Evolutionary conservation across 1,284 basidiomycete genomes (phyloP), one percentile per base, ranked within the genome.

Genomic region (Athelia psychrophila): DNA sequence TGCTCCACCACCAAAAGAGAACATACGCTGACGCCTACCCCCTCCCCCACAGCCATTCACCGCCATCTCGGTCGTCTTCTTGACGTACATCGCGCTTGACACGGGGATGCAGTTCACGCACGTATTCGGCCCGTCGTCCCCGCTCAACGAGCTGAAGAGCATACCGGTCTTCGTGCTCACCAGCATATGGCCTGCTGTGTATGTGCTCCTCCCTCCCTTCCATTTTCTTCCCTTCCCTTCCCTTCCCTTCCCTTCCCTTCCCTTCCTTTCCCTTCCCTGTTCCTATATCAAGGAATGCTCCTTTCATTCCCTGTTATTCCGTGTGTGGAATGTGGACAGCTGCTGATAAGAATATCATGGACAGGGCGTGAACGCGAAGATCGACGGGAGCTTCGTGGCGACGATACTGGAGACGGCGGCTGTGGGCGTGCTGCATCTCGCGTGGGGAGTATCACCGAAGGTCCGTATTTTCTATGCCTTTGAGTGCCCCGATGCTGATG

Each of bases 361-460:
- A 30, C 53, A 83, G 85, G 80, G 80, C 18, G 79, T 88, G 15
- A 73, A 77, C 51, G 66, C 72, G 35, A 88, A 84, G 62, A 68
- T 94, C 30, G 93, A 94, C 66, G 89, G 88, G 10, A 84, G 88
- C 2, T 93, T 95, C 65, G 66, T 95, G 12, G 86, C 89, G 1
- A 93, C 91, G 0, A 52, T 90, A 13, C 72, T 91, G 40, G 89
- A 91, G 64, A 89, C 89, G 0, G 83, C 79, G 0, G 69, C 87
- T 0, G 80, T 94, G 0, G 78, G 75, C n/a, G 73, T 81, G 13
- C 58, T 95, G 18, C 92, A 84, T 67, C 64, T 87, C 16, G 91
- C 82, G 22, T 95, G 93, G 93, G 76, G 65, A 85, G 84, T 64
- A 92, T 92, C 57, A 92, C 89, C 13, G 90, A 92, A 81, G 84